These are phyloP conservation scores for Cystobasidium pallidum DNA, from an alignment of 1,284 basidiomycete genomes.

Conservation along the genomic window DNA sequence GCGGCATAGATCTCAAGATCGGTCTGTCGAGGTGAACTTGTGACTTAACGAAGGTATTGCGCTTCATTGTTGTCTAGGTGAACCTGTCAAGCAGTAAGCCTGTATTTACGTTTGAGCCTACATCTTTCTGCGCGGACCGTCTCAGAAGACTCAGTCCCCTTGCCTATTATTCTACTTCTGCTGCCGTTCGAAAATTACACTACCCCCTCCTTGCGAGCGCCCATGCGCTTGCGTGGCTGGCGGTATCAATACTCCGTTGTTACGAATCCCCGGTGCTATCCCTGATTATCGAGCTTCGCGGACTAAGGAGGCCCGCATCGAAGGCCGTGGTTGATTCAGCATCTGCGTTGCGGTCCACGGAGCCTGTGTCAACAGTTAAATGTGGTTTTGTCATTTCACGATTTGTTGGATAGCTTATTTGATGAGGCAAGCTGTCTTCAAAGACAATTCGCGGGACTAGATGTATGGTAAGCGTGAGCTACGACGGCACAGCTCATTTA, in stretches of 20 bases:
- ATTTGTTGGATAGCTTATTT: neutral
- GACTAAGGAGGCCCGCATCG: neutral
- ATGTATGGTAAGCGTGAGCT: neutral
- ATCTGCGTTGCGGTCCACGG: neutral
- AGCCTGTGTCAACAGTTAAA: neutral
- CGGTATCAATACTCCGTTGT: neutral
- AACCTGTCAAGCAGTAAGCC: neutral
- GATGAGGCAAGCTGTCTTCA: neutral
- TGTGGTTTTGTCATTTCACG: neutral
- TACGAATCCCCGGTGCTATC: neutral
- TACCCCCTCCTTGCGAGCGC: no score
- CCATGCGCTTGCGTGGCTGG: neutral
- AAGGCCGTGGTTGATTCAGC: neutral
- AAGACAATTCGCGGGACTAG: neutral
- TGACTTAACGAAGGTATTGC: neutral
- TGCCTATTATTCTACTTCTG: no score
- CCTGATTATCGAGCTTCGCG: neutral
- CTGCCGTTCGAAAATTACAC: no score
- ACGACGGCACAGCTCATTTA: neutral
- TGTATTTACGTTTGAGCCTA: neutral
- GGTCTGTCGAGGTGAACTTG: conserved; percentile 23
- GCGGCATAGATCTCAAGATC: conserved; percentile 62
- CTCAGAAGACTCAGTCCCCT: no score
- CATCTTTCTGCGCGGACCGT: no score
- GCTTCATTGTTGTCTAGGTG: conserved; percentile 2